A percentile compares a stretch with the other conserved stretches of the same genome.
Conservation (phyloP, 2,329 filamentous ascomycete species). For the Mycosphaerelloides madeirae region DNA sequence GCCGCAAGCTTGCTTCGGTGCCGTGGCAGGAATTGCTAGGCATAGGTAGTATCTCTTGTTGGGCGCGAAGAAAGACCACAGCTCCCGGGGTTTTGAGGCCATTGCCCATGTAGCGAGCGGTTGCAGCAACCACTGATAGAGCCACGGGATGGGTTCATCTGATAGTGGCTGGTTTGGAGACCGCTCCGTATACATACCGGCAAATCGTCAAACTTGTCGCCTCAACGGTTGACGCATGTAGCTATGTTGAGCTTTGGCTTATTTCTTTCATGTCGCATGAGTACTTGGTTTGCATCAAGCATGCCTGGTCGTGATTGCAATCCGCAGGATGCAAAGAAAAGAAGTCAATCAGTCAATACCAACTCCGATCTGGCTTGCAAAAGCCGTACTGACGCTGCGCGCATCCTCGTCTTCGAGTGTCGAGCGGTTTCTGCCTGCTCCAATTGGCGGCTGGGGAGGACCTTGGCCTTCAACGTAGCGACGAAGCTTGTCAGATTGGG, state of each 20-base stretch:
- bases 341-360: constrained; percentile 29
- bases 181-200: too few relatives aligned
- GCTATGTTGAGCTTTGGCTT: background rate
- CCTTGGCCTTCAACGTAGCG: constrained; percentile 76
- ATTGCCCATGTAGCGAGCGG: too few relatives aligned
- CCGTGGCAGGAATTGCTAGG: background rate
- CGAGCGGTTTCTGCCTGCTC: constrained; percentile 53
- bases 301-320: constrained; percentile 12
- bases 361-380: constrained; percentile 77
- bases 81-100: too few relatives aligned
- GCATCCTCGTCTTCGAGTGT: constrained; percentile 74
- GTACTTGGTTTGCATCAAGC: constrained; percentile 13
- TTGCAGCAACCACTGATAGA: too few relatives aligned
- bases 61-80: background rate
- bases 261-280: constrained; percentile 8
- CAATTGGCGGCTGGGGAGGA: constrained; percentile 48
- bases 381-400: constrained; percentile 92
- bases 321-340: constrained; percentile 5
- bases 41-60: background rate
- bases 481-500: constrained; percentile 85
- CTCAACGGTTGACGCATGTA: too few relatives aligned
- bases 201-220: too few relatives aligned
- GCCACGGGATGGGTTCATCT: too few relatives aligned
- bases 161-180: too few relatives aligned
- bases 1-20: background rate